Evolutionary conservation across 2,329 filamentous ascomycete genomes (phyloP).

Genomic region (Falciphora oryzae): DNA sequence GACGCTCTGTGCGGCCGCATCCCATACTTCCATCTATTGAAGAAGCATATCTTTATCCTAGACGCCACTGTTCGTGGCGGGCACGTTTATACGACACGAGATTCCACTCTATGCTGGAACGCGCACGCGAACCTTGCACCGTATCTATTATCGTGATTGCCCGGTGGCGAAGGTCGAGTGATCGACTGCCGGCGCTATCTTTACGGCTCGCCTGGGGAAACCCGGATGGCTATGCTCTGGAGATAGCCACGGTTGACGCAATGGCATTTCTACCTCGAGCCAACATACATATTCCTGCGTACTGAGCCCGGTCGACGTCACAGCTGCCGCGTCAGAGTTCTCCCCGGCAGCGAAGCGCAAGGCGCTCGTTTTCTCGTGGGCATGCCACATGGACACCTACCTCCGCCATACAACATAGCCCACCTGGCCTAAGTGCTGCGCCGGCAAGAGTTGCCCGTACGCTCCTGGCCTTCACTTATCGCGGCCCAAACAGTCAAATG

Average conservation of each 20-base stretch:
- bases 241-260: background rate
- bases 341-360: background rate
- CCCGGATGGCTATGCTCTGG: background rate
- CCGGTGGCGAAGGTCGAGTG: background rate
- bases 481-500: background rate
- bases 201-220: background rate
- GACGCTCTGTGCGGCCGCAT: background rate
- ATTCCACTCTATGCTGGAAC: background rate
- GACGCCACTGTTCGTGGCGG: background rate
- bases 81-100: background rate
- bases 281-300: background rate
- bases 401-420: background rate
- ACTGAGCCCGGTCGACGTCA: background rate
- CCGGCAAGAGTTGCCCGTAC: background rate
- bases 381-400: background rate
- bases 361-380: background rate
- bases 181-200: background rate
- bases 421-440: background rate
- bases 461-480: background rate
- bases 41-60: background rate
- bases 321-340: background rate
- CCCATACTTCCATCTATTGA: background rate
- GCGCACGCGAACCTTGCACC: background rate
- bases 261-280: too few relatives aligned
- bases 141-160: background rate